These are phyloP conservation scores for Angomonas ambiguus DNA, from an alignment of 208 protist genomes.

Conservation along the genomic window DNA sequence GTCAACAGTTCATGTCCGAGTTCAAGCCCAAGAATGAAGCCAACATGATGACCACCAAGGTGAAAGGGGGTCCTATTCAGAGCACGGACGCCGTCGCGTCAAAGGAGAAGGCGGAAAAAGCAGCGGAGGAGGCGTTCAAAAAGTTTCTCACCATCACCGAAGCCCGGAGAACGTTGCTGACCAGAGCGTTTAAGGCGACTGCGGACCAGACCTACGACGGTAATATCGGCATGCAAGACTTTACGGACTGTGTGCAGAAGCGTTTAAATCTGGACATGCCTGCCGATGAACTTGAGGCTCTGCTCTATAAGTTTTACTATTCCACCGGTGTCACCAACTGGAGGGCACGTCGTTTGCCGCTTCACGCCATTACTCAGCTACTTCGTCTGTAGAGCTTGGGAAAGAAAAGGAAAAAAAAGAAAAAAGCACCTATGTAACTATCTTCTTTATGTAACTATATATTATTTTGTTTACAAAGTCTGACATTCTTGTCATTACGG, in stretches of 20 bases:
- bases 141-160: slow-evolving; percentile 69
- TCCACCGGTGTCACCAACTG: slow-evolving; percentile 50
- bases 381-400: slow-evolving; percentile 36
- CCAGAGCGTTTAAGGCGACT: slow-evolving; percentile 54
- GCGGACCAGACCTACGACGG: slow-evolving; percentile 70
- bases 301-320: slow-evolving; percentile 86
- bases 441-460: background rate
- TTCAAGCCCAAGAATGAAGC: slow-evolving; percentile 47
- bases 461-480: no score
- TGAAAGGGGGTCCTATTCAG: slow-evolving; percentile 37
- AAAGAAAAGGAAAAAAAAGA: background rate
- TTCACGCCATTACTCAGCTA: slow-evolving; percentile 62
- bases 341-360: slow-evolving; percentile 50
- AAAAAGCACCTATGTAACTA: background rate
- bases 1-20: slow-evolving; percentile 75
- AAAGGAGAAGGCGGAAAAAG: slow-evolving; percentile 24
- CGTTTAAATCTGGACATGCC: slow-evolving; percentile 61
- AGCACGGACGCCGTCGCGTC: slow-evolving; percentile 35
- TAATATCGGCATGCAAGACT: slow-evolving; percentile 70
- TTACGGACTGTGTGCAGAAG: slow-evolving; percentile 46
- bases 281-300: slow-evolving; percentile 59
- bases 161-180: slow-evolving; percentile 70
- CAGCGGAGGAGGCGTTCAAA: slow-evolving; percentile 54
- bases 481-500: no score
- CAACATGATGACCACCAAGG: slow-evolving; percentile 37